These are phyloP conservation scores for Asterochloris erici DNA, from an alignment of 139 green algal species.

Conservation along the genomic window DNA sequence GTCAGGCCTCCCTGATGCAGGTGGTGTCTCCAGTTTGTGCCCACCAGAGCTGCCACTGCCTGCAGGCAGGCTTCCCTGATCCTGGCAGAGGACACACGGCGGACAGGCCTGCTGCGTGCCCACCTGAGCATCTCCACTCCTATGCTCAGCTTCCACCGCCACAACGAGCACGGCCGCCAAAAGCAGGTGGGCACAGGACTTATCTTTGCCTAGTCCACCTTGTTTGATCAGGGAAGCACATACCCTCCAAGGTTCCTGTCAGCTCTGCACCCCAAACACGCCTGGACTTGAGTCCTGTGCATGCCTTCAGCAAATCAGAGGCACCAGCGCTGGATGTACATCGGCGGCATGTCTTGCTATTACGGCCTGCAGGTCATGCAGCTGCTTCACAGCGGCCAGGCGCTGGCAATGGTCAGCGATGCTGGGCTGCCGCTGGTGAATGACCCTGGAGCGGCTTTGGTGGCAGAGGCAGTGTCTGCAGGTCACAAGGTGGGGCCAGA, in stretches of 20 bases:
- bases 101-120: conserved; percentile 69
- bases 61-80: conserved; percentile 42
- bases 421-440: conserved; percentile 79
- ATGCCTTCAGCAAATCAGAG: neutral
- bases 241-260: neutral
- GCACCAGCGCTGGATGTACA: neutral
- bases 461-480: conserved; percentile 35
- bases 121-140: conserved; percentile 48
- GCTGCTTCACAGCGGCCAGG: conserved; percentile 47
- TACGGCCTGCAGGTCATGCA: conserved; percentile 44
- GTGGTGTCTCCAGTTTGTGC: too few species aligned
- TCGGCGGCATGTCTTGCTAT: neutral
- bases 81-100: conserved; percentile 88
- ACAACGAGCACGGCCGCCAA: conserved; percentile 72
- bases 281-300: neutral
- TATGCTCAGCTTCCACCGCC: conserved; percentile 64
- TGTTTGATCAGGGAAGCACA: neutral
- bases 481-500: conserved; percentile 8
- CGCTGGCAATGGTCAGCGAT: conserved; percentile 85
- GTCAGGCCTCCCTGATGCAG: too few species aligned
- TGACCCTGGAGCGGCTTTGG: conserved; percentile 79
- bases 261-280: neutral
- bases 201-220: neutral
- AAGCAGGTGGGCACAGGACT: neutral
- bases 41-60: too few species aligned